Base-by-base conservation (phyloP, 805 yeast genomes). In the Cephaloascus fragrans region DNA sequence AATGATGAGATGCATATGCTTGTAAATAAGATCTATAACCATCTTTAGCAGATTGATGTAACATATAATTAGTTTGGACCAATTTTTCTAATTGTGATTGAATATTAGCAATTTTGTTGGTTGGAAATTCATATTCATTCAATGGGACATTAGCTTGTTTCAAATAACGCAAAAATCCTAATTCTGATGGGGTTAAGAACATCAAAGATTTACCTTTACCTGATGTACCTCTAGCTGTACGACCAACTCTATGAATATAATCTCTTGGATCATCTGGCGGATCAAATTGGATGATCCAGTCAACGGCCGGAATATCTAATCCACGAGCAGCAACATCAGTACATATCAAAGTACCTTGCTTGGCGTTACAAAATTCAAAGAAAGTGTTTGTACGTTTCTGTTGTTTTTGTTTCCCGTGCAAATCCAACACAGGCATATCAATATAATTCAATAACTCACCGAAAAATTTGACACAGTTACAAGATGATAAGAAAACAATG, bases 251-350 rank as follows among this genome's bases (percentile, higher is more conserved):
- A 67, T 93, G 99, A 50, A 93, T 93, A 61, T 93, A 93, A 64
- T 93, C 97, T 67, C 97, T 80, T 63, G 98, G 98, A 66, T 93
- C 98, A 81, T 93, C 98, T 59, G 98, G 98, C 40, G 98, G 98
- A 61, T 93, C 99, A 56, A 87, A 93, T 69, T 93, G 98, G 47
- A 93, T 83, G 55, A 93, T 93, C 98, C 98, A 93, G 67, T 94
- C 98, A 40, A 93, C 98, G 20, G 94, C 82, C 39, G 99, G 99
- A 50, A 93, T 93, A 69, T 93, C 99, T 48, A 93, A 76, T 18
- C 99, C 99, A 73, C 99, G 81, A 18, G 99, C 98, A 26, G 98
- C 99, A 49, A 93, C 98, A 62, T 93, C 98, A 1, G 99, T 93
- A 67, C 97, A 93, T 40, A 93, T 73, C 52, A 93, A 64, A 34